Evolutionary conservation across 2,329 filamentous ascomycete species (phyloP), one percentile per base, ranked within the genome.

Genomic region (Sporothrix euskadiensis): DNA sequence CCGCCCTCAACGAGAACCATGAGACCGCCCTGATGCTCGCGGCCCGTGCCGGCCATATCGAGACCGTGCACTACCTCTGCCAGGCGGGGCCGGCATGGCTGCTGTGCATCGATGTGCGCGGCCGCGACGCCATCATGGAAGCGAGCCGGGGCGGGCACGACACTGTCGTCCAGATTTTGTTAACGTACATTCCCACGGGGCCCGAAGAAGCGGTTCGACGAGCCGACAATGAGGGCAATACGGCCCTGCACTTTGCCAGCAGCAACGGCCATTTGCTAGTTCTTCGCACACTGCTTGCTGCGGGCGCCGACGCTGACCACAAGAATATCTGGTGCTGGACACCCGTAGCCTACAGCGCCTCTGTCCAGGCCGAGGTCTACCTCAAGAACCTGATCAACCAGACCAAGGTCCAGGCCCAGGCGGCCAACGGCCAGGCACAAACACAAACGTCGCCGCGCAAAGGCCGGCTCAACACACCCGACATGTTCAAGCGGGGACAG

Each of bases 11-110:
- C 81, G 91, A 93, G 78, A 86, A 90, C 75, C 89, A 92, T 78
- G 91, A 95, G 79, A 97, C 94, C 0, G 91, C 94, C 0, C 85
- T 97, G 68, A 94, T 95, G 88, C 86, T 96, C 2, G 94, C 94
- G 12, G 89, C 92, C 0, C 83, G 83, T 7, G 86, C 86, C 0
- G 91, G 91, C 16, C 91, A 93, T 78, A 89, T 91, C 76, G 90
- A 93, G 69, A 88, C 93, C 30, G 93, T 94, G 16, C 89, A 91
- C 75, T 84, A 92, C 49, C 86, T 97, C 5, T 89, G 90, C 79
- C 86, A 90, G 74, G 80, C 85, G 22, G 89, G 92, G 78, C 88
- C 90, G 0, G 81, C 84, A 14, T 89, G 85, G 75, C 90, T 95
- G 68, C 82, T 88, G 4, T 88, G 89, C 72, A 85, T 87, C 65